Conservation (phyloP, 2,329 filamentous ascomycete species). For the Colletotrichum sp. region DNA sequence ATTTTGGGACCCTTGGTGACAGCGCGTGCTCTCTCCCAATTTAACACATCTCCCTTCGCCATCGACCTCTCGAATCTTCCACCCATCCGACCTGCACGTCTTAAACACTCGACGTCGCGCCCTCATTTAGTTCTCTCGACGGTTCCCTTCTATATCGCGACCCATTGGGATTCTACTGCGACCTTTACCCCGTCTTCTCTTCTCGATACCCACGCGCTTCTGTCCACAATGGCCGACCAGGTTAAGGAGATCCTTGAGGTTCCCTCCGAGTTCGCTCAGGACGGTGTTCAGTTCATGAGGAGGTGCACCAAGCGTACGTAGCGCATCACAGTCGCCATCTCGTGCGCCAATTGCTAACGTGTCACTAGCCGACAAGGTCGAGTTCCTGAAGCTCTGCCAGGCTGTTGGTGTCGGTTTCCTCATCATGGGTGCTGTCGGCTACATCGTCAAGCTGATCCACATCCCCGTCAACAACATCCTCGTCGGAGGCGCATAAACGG, state of each 20-base stretch:
- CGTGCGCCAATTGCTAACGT: neutral
- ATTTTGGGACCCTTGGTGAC: conserved; percentile 17
- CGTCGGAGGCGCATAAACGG: conserved; percentile 65
- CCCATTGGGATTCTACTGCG: conserved; percentile 11
- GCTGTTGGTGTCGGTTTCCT: conserved; percentile 74
- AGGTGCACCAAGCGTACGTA: conserved; percentile 66
- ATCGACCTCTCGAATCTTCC: conserved; percentile 21
- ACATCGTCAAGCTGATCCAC: conserved; percentile 74
- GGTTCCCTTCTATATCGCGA: neutral
- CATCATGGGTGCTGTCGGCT: conserved; percentile 74
- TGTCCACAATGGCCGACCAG: conserved; percentile 65
- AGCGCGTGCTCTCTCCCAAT: conserved; percentile 7
- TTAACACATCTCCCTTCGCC: conserved; percentile 23
- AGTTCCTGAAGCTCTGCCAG: conserved; percentile 53
- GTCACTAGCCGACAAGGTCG: conserved; percentile 37
- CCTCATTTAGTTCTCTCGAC: neutral
- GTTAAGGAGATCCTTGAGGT: conserved; percentile 74
- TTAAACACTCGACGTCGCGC: conserved; percentile 18
- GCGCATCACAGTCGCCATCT: neutral
- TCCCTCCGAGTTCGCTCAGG: conserved; percentile 68
- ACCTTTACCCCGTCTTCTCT: neutral
- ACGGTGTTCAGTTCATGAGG: conserved; percentile 67
- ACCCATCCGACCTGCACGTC: conserved; percentile 14
- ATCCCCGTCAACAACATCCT: conserved; percentile 75
- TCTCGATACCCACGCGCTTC: conserved; percentile 12